A percentile compares a stretch with the other conserved stretches of the same genome.
phyloP scores from a whole-genome alignment of 768 basidiomycete species.

The Lactarius deliciosus region DNA sequence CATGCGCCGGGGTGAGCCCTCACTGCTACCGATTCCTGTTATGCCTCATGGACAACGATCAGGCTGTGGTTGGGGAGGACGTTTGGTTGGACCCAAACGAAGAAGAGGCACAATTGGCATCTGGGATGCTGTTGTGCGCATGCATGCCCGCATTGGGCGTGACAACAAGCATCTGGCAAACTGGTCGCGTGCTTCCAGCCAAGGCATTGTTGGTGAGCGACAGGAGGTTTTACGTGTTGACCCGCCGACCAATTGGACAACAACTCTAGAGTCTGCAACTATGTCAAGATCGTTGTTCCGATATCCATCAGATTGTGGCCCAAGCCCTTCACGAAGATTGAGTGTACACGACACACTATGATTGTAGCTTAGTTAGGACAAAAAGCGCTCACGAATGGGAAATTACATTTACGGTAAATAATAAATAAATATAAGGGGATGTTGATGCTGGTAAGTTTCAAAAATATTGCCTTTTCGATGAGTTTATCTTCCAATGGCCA shows the following conservation, averaged over 20 bases:
- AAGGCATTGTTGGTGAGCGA: conserved; percentile 56
- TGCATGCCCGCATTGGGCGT: conserved; percentile 86
- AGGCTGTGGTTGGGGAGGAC: conserved; percentile 59
- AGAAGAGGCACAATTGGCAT: conserved; percentile 56
- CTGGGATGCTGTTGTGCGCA: conserved; percentile 72
- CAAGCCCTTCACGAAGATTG: conserved; percentile 57
- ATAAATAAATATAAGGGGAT: neutral
- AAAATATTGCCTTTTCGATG: conserved; percentile 36
- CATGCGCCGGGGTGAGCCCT: conserved; percentile 70
- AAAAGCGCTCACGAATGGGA: neutral
- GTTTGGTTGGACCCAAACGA: conserved; percentile 82
- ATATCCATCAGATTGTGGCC: conserved; percentile 73
- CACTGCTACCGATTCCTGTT: conserved; percentile 9
- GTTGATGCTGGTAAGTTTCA: neutral
- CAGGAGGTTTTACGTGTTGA: conserved; percentile 15
- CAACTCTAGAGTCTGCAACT: conserved; percentile 58
- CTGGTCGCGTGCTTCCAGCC: conserved; percentile 59
- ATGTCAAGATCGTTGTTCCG: conserved; percentile 69
- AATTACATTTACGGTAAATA: neutral
- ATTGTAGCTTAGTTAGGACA: neutral
- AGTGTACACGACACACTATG: neutral
- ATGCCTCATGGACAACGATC: conserved; percentile 20
- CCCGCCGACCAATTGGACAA: neutral
- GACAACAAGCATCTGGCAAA: conserved; percentile 85
- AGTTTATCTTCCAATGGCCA: conserved; percentile 36